phyloP scores from a whole-genome alignment of 2,329 filamentous ascomycete species.

The Pestalotiopsis sp. region DNA sequence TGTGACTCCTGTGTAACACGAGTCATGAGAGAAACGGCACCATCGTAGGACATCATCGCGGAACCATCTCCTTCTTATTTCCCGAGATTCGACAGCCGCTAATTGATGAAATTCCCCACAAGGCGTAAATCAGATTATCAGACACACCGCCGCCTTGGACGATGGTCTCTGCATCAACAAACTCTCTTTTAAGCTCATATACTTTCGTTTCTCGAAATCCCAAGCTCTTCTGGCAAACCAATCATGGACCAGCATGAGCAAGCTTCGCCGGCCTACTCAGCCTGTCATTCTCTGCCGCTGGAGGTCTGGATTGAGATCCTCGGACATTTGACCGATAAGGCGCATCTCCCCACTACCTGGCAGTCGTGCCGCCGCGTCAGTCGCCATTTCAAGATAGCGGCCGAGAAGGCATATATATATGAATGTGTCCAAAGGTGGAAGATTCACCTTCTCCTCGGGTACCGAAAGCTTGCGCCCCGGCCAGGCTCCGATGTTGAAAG shows the following conservation, averaged over 20 bases:
- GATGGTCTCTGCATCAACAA: neutral
- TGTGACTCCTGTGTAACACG: neutral
- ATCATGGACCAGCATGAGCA: no score
- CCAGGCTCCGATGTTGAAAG: neutral
- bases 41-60: neutral
- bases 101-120: neutral
- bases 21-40: neutral
- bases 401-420: conserved; percentile 1
- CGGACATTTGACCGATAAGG: conserved; percentile 1
- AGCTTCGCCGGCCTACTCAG: neutral
- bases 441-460: neutral
- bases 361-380: neutral
- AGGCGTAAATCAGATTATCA: neutral
- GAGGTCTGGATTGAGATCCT: conserved; percentile 7
- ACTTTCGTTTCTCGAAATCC: neutral
- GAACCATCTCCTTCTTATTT: neutral
- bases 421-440: neutral
- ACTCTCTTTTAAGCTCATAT: neutral
- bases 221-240: neutral
- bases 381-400: neutral
- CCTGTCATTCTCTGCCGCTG: neutral
- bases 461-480: neutral
- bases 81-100: neutral
- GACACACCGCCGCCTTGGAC: neutral
- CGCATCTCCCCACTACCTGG: neutral